Evolutionary conservation across 768 basidiomycete genomes (phyloP), one percentile per base, ranked within the genome.

Genomic region (Tricholoma furcatifolium): DNA sequence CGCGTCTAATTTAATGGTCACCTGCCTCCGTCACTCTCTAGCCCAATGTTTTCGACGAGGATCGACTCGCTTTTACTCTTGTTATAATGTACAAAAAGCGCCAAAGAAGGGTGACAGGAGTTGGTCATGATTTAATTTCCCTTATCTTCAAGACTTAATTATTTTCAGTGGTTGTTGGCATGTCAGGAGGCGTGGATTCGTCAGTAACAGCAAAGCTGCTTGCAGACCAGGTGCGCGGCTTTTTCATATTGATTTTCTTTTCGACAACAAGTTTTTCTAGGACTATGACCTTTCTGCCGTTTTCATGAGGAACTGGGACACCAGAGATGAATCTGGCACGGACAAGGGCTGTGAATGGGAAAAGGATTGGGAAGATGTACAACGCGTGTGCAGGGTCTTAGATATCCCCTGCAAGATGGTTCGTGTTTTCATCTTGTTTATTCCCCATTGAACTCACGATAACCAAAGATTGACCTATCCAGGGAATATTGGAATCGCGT

Each of bases 271-370:
- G n/a, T 42, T 15, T 32, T 32, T 20, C 12, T 40, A 93, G 88
- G 86, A 88, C 55, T 88, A 84, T 58, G 84, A 93, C 62, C 75
- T 96, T 2, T 88, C 88, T 36, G 92, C 92, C 10, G 80, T 97
- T 1, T 98, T 87, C 68, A 98, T 98, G 95, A 82, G 92, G 18
- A 98, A 98, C 54, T 98, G 95, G 95, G 90, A 93, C 60, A 88
- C 87, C 2, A 77, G 86, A 36, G 90, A 93, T 62, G 92, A 94
- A 69, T 82, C 77, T 21, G 87, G 82, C 15, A 79, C 84, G 0
- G 89, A 89, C 62, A 76, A 74, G n/a, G 88, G 90, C 3, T 98
- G 95, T 60, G 91, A 94, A 67, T 98, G 95, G 95, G 88, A 98
- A 70, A 87, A 84, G 54, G 95, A 98, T 62, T 97, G 90, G 89